These are phyloP conservation scores for Pluteus cervinus DNA, from an alignment of 768 basidiomycete species.

Conservation along the genomic window DNA sequence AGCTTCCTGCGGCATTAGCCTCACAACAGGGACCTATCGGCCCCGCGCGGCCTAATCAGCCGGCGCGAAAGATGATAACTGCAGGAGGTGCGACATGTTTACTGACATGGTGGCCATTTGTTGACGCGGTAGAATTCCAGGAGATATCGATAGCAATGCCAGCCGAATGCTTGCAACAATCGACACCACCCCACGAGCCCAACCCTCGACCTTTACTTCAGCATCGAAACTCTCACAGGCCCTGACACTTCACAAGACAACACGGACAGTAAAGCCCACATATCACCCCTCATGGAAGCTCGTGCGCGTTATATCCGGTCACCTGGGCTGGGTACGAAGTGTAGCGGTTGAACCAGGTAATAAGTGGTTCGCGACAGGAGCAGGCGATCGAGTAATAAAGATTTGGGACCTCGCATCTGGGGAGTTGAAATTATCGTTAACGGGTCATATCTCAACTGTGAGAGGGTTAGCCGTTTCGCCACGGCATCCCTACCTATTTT, in stretches of 20 bases:
- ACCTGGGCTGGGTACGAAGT: constrained; percentile 96
- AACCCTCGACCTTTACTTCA: constrained; percentile 67
- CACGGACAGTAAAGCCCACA: constrained; percentile 88
- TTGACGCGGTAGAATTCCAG: constrained; percentile 11
- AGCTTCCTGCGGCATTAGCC: constrained; percentile 74
- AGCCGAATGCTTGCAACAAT: constrained; percentile 67
- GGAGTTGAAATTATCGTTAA: constrained; percentile 94
- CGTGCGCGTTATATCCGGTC: constrained; percentile 92
- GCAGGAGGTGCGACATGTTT: constrained; percentile 50
- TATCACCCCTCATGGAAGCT: constrained; percentile 98
- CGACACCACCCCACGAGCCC: constrained; percentile 63
- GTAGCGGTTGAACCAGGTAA: constrained; percentile 98
- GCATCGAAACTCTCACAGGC: constrained; percentile 76
- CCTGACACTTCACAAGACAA: constrained; percentile 88
- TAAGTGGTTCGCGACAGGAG: constrained; percentile 97
- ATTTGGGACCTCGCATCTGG: constrained; percentile 98
- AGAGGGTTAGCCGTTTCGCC: constrained; percentile 89
- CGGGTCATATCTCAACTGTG: constrained; percentile 97
- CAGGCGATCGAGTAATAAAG: constrained; percentile 97
- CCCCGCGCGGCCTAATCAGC: constrained; percentile 66
- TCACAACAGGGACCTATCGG: constrained; percentile 79
- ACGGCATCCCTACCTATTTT: constrained; percentile 95
- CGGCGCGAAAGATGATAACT: constrained; percentile 63
- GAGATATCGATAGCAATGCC: constrained; percentile 42
- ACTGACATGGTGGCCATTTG: constrained; percentile 5